Evolutionary conservation across 148 eudicot species (phyloP).

Genomic region (Silene conica): DNA sequence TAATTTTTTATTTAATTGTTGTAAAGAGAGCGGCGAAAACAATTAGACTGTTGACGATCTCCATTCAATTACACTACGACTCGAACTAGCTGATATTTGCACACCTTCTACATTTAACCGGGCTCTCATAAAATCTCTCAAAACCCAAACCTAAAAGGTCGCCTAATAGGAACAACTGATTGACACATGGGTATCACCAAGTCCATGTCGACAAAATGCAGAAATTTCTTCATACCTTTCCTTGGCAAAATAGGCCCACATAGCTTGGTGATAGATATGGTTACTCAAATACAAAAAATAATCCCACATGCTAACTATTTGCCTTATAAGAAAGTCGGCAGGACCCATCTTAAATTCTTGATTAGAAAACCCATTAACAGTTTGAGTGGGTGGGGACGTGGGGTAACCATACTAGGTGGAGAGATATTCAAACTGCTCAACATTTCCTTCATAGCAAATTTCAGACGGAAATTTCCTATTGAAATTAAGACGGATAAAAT

Average conservation of each 20-base stretch:
- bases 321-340: conserved; percentile 31
- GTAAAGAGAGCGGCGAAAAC: no score
- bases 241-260: conserved; percentile 10
- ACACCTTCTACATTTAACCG: neutral
- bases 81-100: neutral
- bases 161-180: conserved; percentile 6
- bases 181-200: conserved; percentile 6
- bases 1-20: no score
- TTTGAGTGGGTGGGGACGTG: conserved; percentile 25
- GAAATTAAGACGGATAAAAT: no score
- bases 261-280: conserved; percentile 19
- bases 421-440: conserved; percentile 21
- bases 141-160: conserved; percentile 12
- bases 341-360: conserved; percentile 31
- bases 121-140: neutral
- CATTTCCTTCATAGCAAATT: neutral
- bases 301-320: conserved; percentile 29
- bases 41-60: neutral
- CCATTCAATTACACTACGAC: neutral
- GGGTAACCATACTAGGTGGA: conserved; percentile 16
- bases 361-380: conserved; percentile 30
- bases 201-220: conserved; percentile 15
- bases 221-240: conserved; percentile 17
- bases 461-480: no score
- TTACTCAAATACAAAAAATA: conserved; percentile 17